Conservation (phyloP, 192 early-diverging fungal genomes). For the Mortierella antarctica region DNA sequence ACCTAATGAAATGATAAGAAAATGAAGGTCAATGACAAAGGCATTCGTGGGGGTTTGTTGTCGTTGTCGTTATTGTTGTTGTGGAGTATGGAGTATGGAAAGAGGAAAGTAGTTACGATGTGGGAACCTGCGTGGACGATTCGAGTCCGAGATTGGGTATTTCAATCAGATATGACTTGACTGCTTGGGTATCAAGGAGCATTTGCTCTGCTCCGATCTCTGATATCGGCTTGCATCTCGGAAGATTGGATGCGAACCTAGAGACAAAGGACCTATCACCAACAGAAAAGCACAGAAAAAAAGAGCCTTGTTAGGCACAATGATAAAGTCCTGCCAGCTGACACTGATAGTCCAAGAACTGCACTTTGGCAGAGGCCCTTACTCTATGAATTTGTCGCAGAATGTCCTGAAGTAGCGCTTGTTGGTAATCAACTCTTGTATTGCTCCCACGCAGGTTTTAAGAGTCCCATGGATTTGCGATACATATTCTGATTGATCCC, state of each 20-base stretch:
- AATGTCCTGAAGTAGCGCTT: slow-evolving; percentile 87
- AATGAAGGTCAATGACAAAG: neutral
- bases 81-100: neutral
- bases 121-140: slow-evolving; percentile 60
- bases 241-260: slow-evolving; percentile 76
- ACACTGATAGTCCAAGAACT: neutral
- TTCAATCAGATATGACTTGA: slow-evolving; percentile 85
- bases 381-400: slow-evolving; percentile 94
- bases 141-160: slow-evolving; percentile 76
- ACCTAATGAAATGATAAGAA: slow-evolving; percentile 58
- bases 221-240: slow-evolving; percentile 82
- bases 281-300: neutral
- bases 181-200: slow-evolving; percentile 92
- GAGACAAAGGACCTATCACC: slow-evolving; percentile 72
- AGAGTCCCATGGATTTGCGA: slow-evolving; percentile 71
- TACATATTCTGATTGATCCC: slow-evolving; percentile 94
- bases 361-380: slow-evolving; percentile 24
- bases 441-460: slow-evolving; percentile 61
- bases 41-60: too few relatives aligned
- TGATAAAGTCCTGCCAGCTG: neutral
- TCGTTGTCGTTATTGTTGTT: too few relatives aligned
- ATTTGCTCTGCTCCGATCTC: slow-evolving; percentile 98
- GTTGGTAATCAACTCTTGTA: slow-evolving; percentile 73
- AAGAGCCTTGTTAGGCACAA: neutral
- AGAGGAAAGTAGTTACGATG: slow-evolving; percentile 59